Evolutionary conservation across 225 moss, liverwort and hornwort species (phyloP).

Genomic region (Marchantia paleacea): DNA sequence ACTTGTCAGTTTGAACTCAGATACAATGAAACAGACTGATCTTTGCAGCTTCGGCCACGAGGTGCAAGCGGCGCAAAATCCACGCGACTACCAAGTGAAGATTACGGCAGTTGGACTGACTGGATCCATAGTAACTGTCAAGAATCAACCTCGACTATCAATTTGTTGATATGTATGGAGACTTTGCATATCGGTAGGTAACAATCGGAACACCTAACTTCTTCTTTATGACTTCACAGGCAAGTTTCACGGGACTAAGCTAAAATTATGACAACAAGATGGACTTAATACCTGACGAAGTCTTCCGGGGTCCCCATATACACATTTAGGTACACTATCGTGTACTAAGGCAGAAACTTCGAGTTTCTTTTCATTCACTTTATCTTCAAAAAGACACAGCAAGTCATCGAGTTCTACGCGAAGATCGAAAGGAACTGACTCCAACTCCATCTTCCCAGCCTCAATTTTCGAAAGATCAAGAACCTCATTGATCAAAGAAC

Average conservation of each 20-base stretch:
- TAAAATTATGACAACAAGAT: not conserved
- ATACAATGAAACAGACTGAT: not conserved
- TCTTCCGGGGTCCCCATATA: conserved; percentile 83
- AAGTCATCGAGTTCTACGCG: conserved; percentile 80
- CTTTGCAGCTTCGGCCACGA: not conserved
- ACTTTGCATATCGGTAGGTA: no score
- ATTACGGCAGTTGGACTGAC: not conserved
- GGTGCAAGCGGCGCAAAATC: not conserved
- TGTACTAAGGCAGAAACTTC: conserved; percentile 77
- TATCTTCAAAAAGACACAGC: conserved; percentile 78
- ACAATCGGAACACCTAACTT: no score
- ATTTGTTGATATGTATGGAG: no score
- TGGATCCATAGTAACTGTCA: not conserved
- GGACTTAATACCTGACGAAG: conserved; percentile 68
- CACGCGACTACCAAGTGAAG: not conserved
- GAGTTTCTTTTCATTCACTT: conserved; percentile 72
- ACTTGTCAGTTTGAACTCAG: not conserved
- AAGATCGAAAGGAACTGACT: conserved; percentile 71
- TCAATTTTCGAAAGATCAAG: conserved; percentile 94
- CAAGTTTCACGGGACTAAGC: not conserved
- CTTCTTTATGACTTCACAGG: no score
- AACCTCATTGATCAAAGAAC: conserved; percentile 88
- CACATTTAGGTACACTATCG: conserved; percentile 61
- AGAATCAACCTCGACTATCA: no score
- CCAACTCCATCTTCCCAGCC: conserved; percentile 90